A percentile compares a stretch with the other conserved stretches of the same genome.
phyloP scores from a whole-genome alignment of 495 filamentous ascomycete species.

The Penicillium salamii region DNA sequence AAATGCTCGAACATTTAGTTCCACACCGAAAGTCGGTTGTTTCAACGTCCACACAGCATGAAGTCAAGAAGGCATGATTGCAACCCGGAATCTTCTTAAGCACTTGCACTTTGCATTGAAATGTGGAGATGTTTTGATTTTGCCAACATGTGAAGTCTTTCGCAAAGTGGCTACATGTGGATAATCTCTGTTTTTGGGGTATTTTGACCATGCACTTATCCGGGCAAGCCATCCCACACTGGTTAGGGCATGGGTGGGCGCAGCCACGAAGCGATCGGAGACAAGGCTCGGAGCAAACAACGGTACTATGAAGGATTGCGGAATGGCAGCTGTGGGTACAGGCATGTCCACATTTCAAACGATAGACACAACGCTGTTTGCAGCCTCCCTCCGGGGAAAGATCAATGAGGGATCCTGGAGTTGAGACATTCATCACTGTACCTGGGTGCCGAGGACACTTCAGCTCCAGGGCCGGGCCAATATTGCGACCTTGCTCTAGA shows the following conservation, averaged over 20 bases:
- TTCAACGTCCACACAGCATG: conserved; percentile 48
- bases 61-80: conserved; percentile 47
- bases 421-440: conserved; percentile 50
- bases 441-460: conserved; percentile 68
- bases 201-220: conserved; percentile 42
- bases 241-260: conserved; percentile 56
- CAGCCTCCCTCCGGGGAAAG: conserved; percentile 74
- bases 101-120: conserved; percentile 40
- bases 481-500: conserved; percentile 43
- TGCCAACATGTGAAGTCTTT: conserved; percentile 50
- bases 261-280: conserved; percentile 55
- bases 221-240: conserved; percentile 60
- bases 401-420: conserved; percentile 59
- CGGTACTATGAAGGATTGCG: conserved; percentile 57
- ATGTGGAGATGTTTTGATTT: conserved; percentile 34
- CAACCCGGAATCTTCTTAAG: conserved; percentile 50
- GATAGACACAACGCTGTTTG: conserved; percentile 51
- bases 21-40: conserved; percentile 40
- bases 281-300: conserved; percentile 61
- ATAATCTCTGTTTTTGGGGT: conserved; percentile 34
- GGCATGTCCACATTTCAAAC: conserved; percentile 68
- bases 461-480: conserved; percentile 56
- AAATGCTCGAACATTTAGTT: conserved; percentile 38
- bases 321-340: conserved; percentile 73
- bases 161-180: conserved; percentile 61